Base-by-base conservation (phyloP, 495 filamentous ascomycete genomes). In the Chaetomium tenue region DNA sequence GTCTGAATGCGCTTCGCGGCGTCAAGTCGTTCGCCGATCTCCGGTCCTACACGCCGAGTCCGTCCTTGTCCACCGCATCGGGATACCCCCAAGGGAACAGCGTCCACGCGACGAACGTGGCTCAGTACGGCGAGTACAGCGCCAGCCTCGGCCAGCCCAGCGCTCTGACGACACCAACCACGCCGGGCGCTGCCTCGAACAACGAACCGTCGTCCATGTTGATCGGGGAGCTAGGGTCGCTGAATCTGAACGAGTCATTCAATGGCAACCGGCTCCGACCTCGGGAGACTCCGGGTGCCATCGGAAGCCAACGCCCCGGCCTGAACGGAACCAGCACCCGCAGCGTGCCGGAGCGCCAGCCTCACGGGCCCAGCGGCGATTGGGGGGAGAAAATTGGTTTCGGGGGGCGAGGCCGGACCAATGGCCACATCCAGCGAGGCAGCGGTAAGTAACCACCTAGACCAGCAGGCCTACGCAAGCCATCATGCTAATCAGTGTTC, bases 11-110 rank as follows among this genome's bases (percentile, higher is more conserved):
- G 8, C 85, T 98, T n/a, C 89, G 94, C 25, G 90, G 89, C 37
- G 94, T 95, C 66, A 98, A 98, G 79, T 97, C 93, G 23, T 96
- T 96, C 73, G 94, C 93, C 51, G 94, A 98, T 74, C 79, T 98
- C 66, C 90, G 93, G 64, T 94, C 93, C 3, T 95, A 93, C 76
- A 96, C 93, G 11, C 94, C 94, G 16, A 97, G 93, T 63, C 93
- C 94, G 5, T 93, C 90, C 20, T 89, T 91, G 4, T 97, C 94
- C 5, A 58, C 55, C 20, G 89, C 89, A 15, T 89, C 66, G 15
- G 73, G 64, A 20, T 75, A 82, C 83, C 70, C 82, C 5, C 67
- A 69, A 42, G 66, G 62, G 23, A 63, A 56, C 63, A 56, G 52
- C 56, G 33, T 61, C 28, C 69, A 86, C 64, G 88, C 88, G 71